Evolutionary conservation across 176 grass and related monocot genomes (phyloP).

Genomic region (Avena atlantica): DNA sequence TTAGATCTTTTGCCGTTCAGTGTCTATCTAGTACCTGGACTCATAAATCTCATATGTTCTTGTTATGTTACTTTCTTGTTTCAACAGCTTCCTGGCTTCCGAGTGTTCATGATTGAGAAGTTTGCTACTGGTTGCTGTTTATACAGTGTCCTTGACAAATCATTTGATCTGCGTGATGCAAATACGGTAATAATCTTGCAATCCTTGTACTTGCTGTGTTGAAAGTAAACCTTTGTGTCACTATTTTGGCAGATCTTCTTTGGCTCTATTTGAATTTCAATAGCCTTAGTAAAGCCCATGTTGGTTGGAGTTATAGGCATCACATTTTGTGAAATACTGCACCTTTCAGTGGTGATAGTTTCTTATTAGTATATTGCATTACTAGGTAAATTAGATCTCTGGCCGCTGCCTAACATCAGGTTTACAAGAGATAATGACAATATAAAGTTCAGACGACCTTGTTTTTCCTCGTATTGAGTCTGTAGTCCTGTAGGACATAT

Average conservation of each 20-base stretch:
- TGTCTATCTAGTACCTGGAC: conserved; percentile 37
- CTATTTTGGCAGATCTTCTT: background rate
- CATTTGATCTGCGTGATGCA: conserved; percentile 90
- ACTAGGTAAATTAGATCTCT: conserved; percentile 12
- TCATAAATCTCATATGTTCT: conserved; percentile 29
- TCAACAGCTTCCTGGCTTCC: conserved; percentile 88
- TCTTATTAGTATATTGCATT: conserved; percentile 13
- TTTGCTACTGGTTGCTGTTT: conserved; percentile 87
- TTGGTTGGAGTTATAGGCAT: conserved; percentile 40
- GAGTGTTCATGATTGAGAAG: conserved; percentile 86
- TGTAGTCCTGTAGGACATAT: background rate
- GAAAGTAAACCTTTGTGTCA: conserved; percentile 19
- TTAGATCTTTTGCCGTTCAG: conserved; percentile 25
- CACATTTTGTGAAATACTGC: conserved; percentile 8
- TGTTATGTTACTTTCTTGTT: conserved; percentile 40
- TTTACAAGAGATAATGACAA: conserved; percentile 14
- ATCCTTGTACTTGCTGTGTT: conserved; percentile 13
- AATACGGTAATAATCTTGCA: conserved; percentile 67
- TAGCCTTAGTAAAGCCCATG: conserved; percentile 1
- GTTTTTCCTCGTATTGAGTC: conserved; percentile 12
- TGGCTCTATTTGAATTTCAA: background rate
- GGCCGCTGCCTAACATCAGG: background rate
- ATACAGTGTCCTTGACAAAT: conserved; percentile 93
- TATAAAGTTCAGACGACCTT: conserved; percentile 18
- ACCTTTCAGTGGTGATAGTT: background rate